phyloP scores from a whole-genome alignment of 2,329 filamentous ascomycete species.

The Phyllosticta ampelicida region DNA sequence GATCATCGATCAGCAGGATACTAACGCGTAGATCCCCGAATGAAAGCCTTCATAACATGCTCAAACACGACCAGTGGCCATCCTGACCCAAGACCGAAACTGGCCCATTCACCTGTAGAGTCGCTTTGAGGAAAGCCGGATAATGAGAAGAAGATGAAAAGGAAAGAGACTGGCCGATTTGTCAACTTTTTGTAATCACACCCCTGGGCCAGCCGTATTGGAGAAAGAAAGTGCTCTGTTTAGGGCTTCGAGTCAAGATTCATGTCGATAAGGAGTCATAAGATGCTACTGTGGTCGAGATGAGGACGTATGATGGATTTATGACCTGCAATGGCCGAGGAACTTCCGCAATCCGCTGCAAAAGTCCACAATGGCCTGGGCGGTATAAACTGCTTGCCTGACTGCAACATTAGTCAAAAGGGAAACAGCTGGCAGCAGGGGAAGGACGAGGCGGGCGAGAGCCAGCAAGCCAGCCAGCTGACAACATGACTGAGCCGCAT shows the following conservation, averaged over 20 bases:
- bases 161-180: neutral
- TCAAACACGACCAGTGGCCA: neutral
- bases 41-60: neutral
- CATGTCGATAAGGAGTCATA: neutral
- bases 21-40: neutral
- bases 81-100: too few species aligned
- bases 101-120: neutral
- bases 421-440: neutral
- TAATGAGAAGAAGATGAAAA: neutral
- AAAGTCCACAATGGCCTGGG: neutral
- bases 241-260: neutral
- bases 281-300: neutral
- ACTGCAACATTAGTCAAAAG: neutral
- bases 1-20: neutral
- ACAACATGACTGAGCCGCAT: neutral
- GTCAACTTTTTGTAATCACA: too few species aligned
- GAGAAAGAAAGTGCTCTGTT: neutral
- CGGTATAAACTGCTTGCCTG: neutral
- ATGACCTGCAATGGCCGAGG: neutral
- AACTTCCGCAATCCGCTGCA: neutral
- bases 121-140: neutral
- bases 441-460: neutral
- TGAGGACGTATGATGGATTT: neutral
- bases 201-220: too few species aligned
- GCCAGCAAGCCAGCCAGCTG: neutral